phyloP scores from a whole-genome alignment of 768 basidiomycete genomes.

The Suillus discolor region DNA sequence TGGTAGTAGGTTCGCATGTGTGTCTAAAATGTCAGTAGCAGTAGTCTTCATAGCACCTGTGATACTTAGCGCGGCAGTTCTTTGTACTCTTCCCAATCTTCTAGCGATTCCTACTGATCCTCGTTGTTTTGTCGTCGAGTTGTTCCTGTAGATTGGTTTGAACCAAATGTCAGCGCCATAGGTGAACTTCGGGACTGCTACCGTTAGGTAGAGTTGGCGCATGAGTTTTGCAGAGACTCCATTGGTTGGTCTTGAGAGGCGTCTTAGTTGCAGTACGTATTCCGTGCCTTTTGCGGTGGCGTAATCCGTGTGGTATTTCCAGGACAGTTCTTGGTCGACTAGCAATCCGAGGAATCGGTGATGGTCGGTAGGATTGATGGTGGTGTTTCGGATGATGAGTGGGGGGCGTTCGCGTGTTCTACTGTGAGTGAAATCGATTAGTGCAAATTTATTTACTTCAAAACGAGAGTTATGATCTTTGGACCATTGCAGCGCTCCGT shows the following conservation, averaged over 20 bases:
- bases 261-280: background rate
- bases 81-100: too few relatives aligned
- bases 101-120: too few relatives aligned
- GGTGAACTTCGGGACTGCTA: conserved; percentile 21
- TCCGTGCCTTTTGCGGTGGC: background rate
- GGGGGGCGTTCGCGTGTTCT: background rate
- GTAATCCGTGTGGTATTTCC: background rate
- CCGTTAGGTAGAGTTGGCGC: conserved; percentile 13
- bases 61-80: too few relatives aligned
- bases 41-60: conserved; percentile 4
- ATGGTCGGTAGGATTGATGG: too few relatives aligned
- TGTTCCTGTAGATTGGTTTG: too few relatives aligned
- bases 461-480: conserved; percentile 9
- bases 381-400: background rate
- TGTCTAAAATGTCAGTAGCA: conserved; percentile 13
- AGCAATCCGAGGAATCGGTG: too few relatives aligned
- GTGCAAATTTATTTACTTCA: conserved; percentile 14
- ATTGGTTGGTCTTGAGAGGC: background rate
- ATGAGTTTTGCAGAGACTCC: conserved; percentile 2
- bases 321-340: too few relatives aligned
- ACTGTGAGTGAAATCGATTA: conserved; percentile 1
- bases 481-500: conserved; percentile 7
- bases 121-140: too few relatives aligned
- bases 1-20: conserved; percentile 12
- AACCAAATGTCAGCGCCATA: too few relatives aligned